Evolutionary conservation across 176 grass and related monocot genomes (phyloP).

Genomic region (Coix lacrymajobi): DNA sequence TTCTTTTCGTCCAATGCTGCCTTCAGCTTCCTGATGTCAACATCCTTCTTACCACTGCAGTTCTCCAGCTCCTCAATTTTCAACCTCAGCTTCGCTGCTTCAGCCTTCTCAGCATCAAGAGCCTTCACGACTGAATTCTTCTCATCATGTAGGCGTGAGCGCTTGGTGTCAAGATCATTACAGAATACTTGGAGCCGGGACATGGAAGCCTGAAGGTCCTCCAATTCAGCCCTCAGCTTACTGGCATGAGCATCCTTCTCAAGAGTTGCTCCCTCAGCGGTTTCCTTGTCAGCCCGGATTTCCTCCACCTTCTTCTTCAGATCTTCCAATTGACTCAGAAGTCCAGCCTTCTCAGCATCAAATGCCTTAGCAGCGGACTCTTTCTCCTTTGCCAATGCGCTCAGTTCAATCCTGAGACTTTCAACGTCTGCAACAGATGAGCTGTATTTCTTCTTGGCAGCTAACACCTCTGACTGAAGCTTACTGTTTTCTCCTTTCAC

Average conservation of each 20-base stretch:
- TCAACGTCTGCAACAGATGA: conserved; percentile 32
- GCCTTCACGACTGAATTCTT: conserved; percentile 32
- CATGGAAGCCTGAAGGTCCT: conserved; percentile 29
- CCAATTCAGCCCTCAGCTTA: conserved; percentile 33
- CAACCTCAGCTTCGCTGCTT: conserved; percentile 23
- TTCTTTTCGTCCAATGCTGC: conserved; percentile 18
- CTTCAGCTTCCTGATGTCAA: conserved; percentile 39
- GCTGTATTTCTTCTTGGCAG: conserved; percentile 11
- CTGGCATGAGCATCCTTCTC: conserved; percentile 26
- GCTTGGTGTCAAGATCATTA: conserved; percentile 3
- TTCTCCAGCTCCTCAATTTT: conserved; percentile 43
- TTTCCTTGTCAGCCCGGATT: conserved; percentile 38
- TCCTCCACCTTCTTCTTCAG: conserved; percentile 24
- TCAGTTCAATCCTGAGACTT: conserved; percentile 28
- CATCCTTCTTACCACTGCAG: conserved; percentile 25
- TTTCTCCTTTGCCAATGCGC: conserved; percentile 25
- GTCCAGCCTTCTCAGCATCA: conserved; percentile 20
- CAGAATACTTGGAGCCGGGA: conserved; percentile 31
- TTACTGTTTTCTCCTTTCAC: conserved; percentile 24
- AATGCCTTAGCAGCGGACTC: conserved; percentile 23
- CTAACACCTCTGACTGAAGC: conserved; percentile 11
- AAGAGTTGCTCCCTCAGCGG: neutral
- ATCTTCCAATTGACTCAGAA: neutral
- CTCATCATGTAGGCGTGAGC: conserved; percentile 14
- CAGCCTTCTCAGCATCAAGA: conserved; percentile 33